Evolutionary conservation across 805 yeast genomes (phyloP), one percentile per base, ranked within the genome.

Genomic region (Suhomyces tanzawaensis): DNA sequence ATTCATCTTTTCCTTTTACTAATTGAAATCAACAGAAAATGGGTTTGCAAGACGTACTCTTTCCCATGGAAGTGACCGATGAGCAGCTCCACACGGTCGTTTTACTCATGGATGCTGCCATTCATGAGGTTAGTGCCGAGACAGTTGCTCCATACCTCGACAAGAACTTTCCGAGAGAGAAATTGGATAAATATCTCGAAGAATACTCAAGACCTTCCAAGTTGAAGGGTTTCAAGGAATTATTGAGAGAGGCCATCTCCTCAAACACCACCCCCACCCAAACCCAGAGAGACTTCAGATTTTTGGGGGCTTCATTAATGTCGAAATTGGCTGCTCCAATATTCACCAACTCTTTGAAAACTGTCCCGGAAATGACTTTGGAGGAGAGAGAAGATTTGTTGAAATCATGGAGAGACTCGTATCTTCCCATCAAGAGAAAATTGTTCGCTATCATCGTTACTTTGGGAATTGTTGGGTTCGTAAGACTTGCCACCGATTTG

Each of bases 331-430:
- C 49, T 14, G 56, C 63, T 21, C 70, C 66, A 3, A 44, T 53
- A 1, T 47, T 64, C 22, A 61, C 72, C 13, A 51, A 49, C 15
- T 48, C 66, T 7, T 44, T 60, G 13, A 66, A 62, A 19, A 50
- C 59, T 19, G 36, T 69, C 4, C 46, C 58, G 14, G 71, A 69
- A 8, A 69, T 69, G 74, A 34, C 57, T 3, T n/a, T 41, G 9
- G 45, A 44, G 2, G 65, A 73, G 44, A 51, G 66, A 16, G 62
- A 52, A 30, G 41, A 37, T 4, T 40, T 72, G 15, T 44, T 76
- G 24, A 39, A 32, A 4, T 41, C 60, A 4, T 72, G 77, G 77
- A 51, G 66, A 24, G 56, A 57, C 41, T 69, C 78, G 6, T 66
- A 66, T 2, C 12, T 75, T 15, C 37, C 57, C 2, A 36, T 45